A percentile compares a stretch with the other conserved stretches of the same genome.
Evolutionary conservation across 345 rosid genomes (phyloP).

Genomic region (Citrus australasica): DNA sequence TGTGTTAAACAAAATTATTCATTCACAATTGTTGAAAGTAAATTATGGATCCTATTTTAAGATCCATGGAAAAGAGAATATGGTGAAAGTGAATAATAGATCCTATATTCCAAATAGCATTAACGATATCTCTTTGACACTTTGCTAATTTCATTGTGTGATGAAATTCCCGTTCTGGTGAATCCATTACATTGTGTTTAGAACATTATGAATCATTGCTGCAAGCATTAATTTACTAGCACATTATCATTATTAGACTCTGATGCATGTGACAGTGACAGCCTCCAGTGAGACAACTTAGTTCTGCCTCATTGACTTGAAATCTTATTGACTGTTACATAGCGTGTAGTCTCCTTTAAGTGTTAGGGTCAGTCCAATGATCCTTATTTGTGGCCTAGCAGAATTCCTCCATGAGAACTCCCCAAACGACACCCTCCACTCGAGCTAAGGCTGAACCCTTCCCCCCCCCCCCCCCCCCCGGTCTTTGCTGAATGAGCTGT

Average conservation of each 20-base stretch:
- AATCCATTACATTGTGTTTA: neutral
- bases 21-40: too few relatives aligned
- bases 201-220: neutral
- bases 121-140: too few relatives aligned
- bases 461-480: too few relatives aligned
- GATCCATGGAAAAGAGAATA: neutral
- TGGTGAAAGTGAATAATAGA: neutral
- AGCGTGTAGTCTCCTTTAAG: neutral
- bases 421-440: neutral
- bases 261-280: neutral
- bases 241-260: neutral
- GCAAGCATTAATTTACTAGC: neutral
- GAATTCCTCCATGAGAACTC: neutral
- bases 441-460: too few relatives aligned
- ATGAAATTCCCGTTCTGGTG: neutral
- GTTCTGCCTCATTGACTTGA: neutral
- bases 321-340: neutral
- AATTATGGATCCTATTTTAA: neutral
- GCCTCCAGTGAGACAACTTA: neutral
- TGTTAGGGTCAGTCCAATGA: neutral
- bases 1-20: neutral
- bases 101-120: too few relatives aligned
- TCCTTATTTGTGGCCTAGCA: neutral
- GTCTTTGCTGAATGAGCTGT: too few relatives aligned
- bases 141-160: neutral